A percentile compares a stretch with the other conserved stretches of the same genome.
Evolutionary conservation across 768 basidiomycete species (phyloP).

Genomic region (Phaffia tasmanica): DNA sequence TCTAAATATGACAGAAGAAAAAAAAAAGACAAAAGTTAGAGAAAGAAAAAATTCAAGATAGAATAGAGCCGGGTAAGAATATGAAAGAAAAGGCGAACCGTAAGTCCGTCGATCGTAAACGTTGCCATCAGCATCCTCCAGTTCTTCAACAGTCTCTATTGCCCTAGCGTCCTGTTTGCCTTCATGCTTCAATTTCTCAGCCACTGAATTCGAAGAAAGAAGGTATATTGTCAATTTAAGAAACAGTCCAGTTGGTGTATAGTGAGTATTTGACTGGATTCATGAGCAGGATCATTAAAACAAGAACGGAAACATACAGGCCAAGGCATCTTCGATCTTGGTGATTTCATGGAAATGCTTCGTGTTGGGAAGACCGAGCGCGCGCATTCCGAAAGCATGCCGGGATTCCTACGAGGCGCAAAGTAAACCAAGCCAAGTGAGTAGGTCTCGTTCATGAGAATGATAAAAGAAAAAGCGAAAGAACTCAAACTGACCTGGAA

Average conservation of each 20-base stretch:
- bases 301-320: slow-evolving; percentile 50
- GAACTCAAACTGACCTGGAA: slow-evolving; percentile 56
- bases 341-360: slow-evolving; percentile 99
- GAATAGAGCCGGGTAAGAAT: neutral
- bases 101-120: slow-evolving; percentile 98
- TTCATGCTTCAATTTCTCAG: slow-evolving; percentile 93
- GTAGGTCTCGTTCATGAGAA: slow-evolving; percentile 26
- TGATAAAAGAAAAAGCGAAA: slow-evolving; percentile 1
- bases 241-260: too few relatives aligned
- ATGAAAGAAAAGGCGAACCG: slow-evolving; percentile 16
- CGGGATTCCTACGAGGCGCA: slow-evolving; percentile 60
- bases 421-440: neutral
- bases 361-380: slow-evolving; percentile 90
- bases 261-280: neutral
- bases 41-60: slow-evolving; percentile 4
- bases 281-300: neutral
- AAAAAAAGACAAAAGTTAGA: neutral
- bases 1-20: slow-evolving; percentile 43
- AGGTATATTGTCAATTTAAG: neutral
- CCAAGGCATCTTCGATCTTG: slow-evolving; percentile 87
- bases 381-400: slow-evolving; percentile 96
- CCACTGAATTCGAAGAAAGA: slow-evolving; percentile 48
- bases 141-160: slow-evolving; percentile 91
- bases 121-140: slow-evolving; percentile 96
- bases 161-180: slow-evolving; percentile 88